A percentile compares a stretch with the other conserved stretches of the same genome.
Evolutionary conservation across 2,329 filamentous ascomycete genomes (phyloP).

Genomic region (Aspergillus fijiensis): DNA sequence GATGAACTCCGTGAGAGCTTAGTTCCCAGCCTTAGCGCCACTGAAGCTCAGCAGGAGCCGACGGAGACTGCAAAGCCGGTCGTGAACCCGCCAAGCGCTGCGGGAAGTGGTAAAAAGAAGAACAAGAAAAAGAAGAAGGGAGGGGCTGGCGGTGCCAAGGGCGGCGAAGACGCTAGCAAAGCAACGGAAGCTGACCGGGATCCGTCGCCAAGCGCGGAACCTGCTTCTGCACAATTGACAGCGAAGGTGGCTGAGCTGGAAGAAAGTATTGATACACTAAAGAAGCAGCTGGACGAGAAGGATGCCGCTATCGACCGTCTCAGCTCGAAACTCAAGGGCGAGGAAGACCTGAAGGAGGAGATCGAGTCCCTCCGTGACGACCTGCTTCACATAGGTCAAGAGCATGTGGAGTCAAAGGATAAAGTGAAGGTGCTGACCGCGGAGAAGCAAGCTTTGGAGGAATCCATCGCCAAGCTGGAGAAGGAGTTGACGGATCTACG

Average conservation of each 20-base stretch:
- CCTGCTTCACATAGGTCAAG: conserved; percentile 73
- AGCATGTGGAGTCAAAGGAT: conserved; percentile 80
- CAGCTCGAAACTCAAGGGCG: conserved; percentile 68
- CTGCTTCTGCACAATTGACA: conserved; percentile 19
- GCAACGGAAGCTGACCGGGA: conserved; percentile 20
- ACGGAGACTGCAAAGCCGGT: conserved; percentile 22
- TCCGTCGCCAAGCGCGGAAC: conserved; percentile 34
- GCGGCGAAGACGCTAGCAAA: conserved; percentile 38
- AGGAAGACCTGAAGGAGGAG: conserved; percentile 78
- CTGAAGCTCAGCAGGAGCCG: conserved; percentile 24
- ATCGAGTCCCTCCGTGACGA: conserved; percentile 81
- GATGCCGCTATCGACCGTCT: conserved; percentile 72
- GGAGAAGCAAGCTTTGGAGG: conserved; percentile 66
- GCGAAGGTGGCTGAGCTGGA: conserved; percentile 33
- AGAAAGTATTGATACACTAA: conserved; percentile 37
- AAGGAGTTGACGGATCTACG: conserved; percentile 64
- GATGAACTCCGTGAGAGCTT: conserved; percentile 36
- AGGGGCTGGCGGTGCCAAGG: conserved; percentile 53
- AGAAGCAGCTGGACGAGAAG: conserved; percentile 52
- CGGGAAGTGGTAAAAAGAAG: conserved; percentile 61
- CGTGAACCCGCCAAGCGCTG: conserved; percentile 20
- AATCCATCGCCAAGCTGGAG: conserved; percentile 67
- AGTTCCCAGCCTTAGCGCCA: conserved; percentile 21
- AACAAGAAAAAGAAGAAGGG: conserved; percentile 89
- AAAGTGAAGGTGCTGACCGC: conserved; percentile 66